A percentile compares a stretch with the other conserved stretches of the same genome.
These are phyloP conservation scores for Lichtheimia ornata DNA, from an alignment of 371 early-diverging fungal genomes.

Conservation along the genomic window DNA sequence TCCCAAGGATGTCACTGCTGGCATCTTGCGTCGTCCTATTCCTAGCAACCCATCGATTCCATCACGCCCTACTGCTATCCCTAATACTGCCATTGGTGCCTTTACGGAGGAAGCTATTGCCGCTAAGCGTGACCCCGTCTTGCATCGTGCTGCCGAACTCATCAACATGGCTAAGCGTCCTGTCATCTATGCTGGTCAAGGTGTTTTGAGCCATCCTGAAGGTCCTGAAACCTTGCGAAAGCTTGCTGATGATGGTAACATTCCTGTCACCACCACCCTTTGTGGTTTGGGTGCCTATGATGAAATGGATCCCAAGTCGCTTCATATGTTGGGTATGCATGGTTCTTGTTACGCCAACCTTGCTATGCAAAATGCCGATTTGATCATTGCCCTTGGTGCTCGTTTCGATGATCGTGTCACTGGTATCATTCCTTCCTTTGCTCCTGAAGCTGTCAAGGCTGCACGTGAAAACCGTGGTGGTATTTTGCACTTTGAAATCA, in stretches of 20 bases:
- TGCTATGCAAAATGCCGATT: constrained; percentile 95
- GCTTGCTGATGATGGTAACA: constrained; percentile 83
- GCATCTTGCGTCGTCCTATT: constrained; percentile 82
- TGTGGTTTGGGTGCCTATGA: constrained; percentile 93
- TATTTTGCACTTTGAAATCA: constrained; percentile 97
- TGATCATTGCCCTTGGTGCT: constrained; percentile 95
- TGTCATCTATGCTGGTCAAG: constrained; percentile 94
- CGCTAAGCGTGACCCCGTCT: constrained; percentile 51
- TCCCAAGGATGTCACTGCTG: constrained; percentile 96
- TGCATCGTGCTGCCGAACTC: constrained; percentile 75
- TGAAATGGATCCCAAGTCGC: constrained; percentile 83
- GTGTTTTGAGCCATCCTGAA: constrained; percentile 80
- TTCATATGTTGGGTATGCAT: constrained; percentile 99
- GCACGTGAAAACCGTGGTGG: constrained; percentile 90
- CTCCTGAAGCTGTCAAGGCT: constrained; percentile 90
- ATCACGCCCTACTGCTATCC: constrained; percentile 56
- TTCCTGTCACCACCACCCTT: constrained; percentile 95
- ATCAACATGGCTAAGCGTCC: constrained; percentile 91
- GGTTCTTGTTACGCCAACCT: constrained; percentile 96
- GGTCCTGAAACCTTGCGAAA: constrained; percentile 79
- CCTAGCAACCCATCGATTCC: constrained; percentile 70
- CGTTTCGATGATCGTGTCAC: constrained; percentile 99
- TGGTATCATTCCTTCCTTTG: constrained; percentile 82
- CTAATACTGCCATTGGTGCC: constrained; percentile 49
- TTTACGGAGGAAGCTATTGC: constrained; percentile 48